A percentile compares a stretch with the other conserved stretches of the same genome.
phyloP scores from a whole-genome alignment of 2,329 filamentous ascomycete genomes.

The Calonectria fujianensis region DNA sequence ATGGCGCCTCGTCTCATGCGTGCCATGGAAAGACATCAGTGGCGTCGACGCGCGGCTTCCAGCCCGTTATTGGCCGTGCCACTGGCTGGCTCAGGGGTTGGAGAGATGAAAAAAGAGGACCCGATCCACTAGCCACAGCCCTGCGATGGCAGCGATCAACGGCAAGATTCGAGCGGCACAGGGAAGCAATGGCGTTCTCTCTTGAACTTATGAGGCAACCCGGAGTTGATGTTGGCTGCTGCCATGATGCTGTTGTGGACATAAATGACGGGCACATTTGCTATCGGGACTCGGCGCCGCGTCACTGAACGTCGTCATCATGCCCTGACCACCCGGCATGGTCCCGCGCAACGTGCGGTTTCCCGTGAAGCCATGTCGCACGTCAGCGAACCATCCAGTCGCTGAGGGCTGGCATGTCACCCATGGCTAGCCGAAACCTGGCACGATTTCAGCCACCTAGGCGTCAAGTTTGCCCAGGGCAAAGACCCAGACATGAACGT shows the following conservation, averaged over 20 bases:
- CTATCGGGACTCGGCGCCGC: not conserved
- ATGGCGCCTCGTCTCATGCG: not conserved
- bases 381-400: constrained; percentile 12
- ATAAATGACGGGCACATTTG: not conserved
- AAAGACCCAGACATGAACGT: not conserved
- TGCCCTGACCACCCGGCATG: not conserved
- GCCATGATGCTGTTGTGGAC: not conserved
- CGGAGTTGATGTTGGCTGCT: not conserved
- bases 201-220: constrained; percentile 11
- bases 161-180: constrained; percentile 7
- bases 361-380: not conserved
- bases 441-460: not conserved
- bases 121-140: constrained; percentile 28
- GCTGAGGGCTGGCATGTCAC: not conserved
- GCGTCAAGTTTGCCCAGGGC: not conserved
- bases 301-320: constrained; percentile 20
- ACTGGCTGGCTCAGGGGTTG: constrained; percentile 14
- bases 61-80: constrained; percentile 3
- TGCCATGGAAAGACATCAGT: constrained; percentile 4
- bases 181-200: constrained; percentile 7
- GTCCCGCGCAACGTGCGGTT: not conserved
- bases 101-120: constrained; percentile 11
- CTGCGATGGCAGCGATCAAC: constrained; percentile 28
- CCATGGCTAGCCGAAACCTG: constrained; percentile 1
- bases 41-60: constrained; percentile 22